Evolutionary conservation across 257 asterid genomes (phyloP), one percentile per base, ranked within the genome.

Genomic region (Petunia axillaris): DNA sequence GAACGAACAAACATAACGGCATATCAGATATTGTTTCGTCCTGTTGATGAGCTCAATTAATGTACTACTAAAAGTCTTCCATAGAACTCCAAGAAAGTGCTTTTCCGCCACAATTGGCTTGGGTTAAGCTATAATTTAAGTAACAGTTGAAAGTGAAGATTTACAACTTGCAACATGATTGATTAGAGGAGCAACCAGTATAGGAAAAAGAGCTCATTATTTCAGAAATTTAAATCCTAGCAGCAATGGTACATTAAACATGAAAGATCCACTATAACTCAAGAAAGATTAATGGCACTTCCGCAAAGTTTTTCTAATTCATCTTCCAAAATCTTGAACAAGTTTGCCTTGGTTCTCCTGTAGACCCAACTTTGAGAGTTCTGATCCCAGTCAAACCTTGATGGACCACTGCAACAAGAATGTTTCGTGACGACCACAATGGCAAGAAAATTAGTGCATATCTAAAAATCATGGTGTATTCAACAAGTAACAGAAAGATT

Each of bases 371-470:
- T 85, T 67, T 84, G 83, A 59, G 89, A 88, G 46, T 81, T 83
- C 43, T 76, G 91, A 82, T 93, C 98, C 98, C 97, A 94, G 73
- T 94, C 98, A 57, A 91, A 94, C 79, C 98, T 91, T 14, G 97
- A 91, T 1, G 98, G 98, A 55, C 98, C 98, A 80, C 97, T 93
- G 94, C 90, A 91, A 64, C 79, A 77, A 38, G 44, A 79, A 37
- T 39, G 14, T 71, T 71, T 11, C 46, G 35, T 48, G 25, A 59
- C 13, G 38, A 68, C 55, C 48, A 74, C 65, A 37, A 53, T 13
- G 67, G n/a, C n/a, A n/a, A n/a, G n/a, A n/a, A n/a, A n/a, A 5
- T 5, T 16, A 16, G 6, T 5, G 60, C 10, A 6, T 46, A 11
- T 71, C 35, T 35, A 25, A 71, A n/a, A n/a, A n/a, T n/a, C n/a